A percentile compares a stretch with the other conserved stretches of the same genome.
phyloP scores from a whole-genome alignment of 768 basidiomycete species.

The Leccinum subgranulosum region DNA sequence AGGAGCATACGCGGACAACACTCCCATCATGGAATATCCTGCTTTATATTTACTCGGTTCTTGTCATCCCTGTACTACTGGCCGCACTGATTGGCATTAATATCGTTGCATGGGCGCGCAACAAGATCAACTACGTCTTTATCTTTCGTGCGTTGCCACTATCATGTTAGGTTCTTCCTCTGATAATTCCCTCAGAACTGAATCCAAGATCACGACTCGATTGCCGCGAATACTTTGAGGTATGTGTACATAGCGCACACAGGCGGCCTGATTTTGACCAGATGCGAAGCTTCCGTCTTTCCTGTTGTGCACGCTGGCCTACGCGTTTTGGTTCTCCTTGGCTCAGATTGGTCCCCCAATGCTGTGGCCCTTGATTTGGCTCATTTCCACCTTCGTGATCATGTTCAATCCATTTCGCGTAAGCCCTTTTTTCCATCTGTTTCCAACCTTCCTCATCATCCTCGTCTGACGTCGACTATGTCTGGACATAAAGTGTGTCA shows the following conservation, averaged over 20 bases:
- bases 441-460: background rate
- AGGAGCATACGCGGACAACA: conserved; percentile 43
- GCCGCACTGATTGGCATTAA: conserved; percentile 80
- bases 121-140: conserved; percentile 91
- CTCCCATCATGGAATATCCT: conserved; percentile 74
- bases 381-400: conserved; percentile 54
- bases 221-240: conserved; percentile 73
- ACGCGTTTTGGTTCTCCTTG: conserved; percentile 86
- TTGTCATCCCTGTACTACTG: conserved; percentile 74
- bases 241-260: conserved; percentile 26
- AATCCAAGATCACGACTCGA: conserved; percentile 71
- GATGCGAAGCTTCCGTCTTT: conserved; percentile 70
- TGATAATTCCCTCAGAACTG: conserved; percentile 48
- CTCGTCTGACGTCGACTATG: background rate
- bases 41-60: conserved; percentile 72
- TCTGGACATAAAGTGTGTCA: conserved; percentile 45
- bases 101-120: conserved; percentile 67
- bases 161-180: background rate
- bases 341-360: conserved; percentile 64
- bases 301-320: conserved; percentile 68
- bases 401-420: conserved; percentile 78
- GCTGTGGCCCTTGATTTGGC: conserved; percentile 81
- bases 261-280: background rate
- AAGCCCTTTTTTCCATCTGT: conserved; percentile 1
- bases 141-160: conserved; percentile 62